A percentile compares a stretch with the other conserved stretches of the same genome.
Conservation (phyloP, 1,284 basidiomycete genomes). For the Leccinum huronense region DNA sequence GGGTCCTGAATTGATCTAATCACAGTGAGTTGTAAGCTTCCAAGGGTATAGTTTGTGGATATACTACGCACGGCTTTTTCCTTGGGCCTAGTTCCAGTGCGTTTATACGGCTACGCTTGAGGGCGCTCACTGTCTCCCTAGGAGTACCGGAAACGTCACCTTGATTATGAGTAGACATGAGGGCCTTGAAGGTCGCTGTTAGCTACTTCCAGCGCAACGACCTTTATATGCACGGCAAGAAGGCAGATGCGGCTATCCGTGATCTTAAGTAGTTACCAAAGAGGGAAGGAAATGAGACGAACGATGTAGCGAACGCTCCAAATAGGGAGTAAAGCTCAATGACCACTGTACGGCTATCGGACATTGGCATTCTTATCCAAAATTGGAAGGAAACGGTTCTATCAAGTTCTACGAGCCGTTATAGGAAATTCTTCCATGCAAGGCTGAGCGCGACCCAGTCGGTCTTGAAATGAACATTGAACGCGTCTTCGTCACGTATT, state of each 20-base stretch:
- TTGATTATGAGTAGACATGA: neutral
- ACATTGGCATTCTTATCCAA: neutral
- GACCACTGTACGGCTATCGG: neutral
- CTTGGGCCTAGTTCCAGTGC: neutral
- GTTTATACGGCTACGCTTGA: neutral
- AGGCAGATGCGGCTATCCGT: neutral
- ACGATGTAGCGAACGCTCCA: neutral
- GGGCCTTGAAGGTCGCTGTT: no score
- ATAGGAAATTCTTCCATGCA: slow-evolving; percentile 41
- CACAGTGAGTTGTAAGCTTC: neutral
- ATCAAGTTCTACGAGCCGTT: no score
- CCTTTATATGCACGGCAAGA: neutral
- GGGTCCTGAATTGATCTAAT: neutral
- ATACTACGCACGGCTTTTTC: neutral
- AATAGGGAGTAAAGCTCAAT: neutral
- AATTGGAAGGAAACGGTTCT: neutral
- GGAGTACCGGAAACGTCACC: neutral
- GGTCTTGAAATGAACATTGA: slow-evolving; percentile 44
- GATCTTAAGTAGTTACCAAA: neutral
- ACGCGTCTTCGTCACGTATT: slow-evolving; percentile 50
- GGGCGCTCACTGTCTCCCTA: neutral
- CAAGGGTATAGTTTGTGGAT: neutral
- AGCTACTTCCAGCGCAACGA: neutral
- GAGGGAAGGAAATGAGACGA: neutral
- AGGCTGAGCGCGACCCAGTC: slow-evolving; percentile 44